Base-by-base conservation (phyloP, 2,329 filamentous ascomycete genomes). In the Colletotrichum sansevieriae region DNA sequence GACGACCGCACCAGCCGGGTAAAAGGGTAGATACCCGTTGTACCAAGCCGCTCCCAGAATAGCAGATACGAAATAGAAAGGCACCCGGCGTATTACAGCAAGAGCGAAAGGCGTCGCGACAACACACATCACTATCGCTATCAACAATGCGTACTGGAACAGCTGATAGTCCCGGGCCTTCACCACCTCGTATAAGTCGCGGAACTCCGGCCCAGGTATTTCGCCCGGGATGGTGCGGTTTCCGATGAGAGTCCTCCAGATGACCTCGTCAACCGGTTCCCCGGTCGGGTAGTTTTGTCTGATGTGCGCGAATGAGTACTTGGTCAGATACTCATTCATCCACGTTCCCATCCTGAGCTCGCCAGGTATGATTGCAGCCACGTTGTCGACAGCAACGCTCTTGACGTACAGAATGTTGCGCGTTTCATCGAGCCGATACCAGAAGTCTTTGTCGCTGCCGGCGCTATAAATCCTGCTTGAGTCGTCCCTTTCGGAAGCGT, bases 211-310 rank as follows among this genome's bases (percentile, higher is more conserved):
- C 12, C 33, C 44, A 1, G 43, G 22, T 12, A 44, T 13, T 8
- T 58, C 22, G 13, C 33, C 25, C 18, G 33, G 33, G n/a, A 13
- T n/a, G 8, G 49, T 64, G 15, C 51, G 51, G 20, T 64, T 56
- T 29, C 6, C 61, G 9, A 64, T 58, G 13, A 41, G 49, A 20
- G 61, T 64, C 20, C 61, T 22, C 61, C 61, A 64, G 25, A 64
- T 39, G 6, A 51, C 61, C 10, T 64, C 61, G 20, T 35, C 61
- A 2, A 64, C 13, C 18, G 4, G n/a, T 37, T 64, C 49, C 2
- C 61, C 52, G 11, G 22, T 47, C 15, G 56, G 56, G 11, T 59
- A 59, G 5, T 15, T 18, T 8, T 8, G 29, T 3, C 49, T 29
- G 1, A 29, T 11, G 49, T 33, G 11, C 0, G 11, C 12, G 29